Base-by-base conservation (phyloP, 306 rosid genomes). In the Leucaena leucocephala region DNA sequence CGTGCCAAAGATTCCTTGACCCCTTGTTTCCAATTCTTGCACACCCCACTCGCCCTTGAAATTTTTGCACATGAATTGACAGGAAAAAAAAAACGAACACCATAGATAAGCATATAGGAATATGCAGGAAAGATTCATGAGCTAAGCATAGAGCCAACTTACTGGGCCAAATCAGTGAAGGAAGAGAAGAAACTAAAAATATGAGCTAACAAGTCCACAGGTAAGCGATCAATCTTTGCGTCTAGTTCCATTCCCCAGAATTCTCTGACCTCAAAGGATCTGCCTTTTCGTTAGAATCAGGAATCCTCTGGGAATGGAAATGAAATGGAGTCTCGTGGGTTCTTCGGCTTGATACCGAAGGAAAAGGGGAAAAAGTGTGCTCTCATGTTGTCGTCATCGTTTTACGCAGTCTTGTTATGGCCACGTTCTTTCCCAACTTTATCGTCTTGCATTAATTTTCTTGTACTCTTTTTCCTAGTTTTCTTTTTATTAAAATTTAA, bases 141-240 rank as follows among this genome's bases (percentile, higher is more conserved):
- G 55, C 15, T 49, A n/a, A 54, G 17, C 21, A 52, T 57, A 21
- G 64, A 64, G 5, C 1, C 52, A 76, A 64, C 85, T 72, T 92
- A 95, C 99, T 90, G 98, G 9, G 97, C 99, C 85, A 96, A 93
- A 93, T 96, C 96, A 78, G 98, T 89, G 91, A 90, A 96, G 79
- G 99, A 96, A 58, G 80, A 68, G 82, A 96, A 81, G 69, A 89
- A 55, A 77, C 82, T 81, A 57, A 96, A 89, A 39, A 93, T 93
- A 82, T 91, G 81, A 83, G 99, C 92, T 71, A 96, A 76, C 64
- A 96, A 82, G 90, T 96, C 98, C 17, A 85, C 82, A 6, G 97
- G 99, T 69, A 96, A 86, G 8, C 92, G 94, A 83, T 96, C 97
- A 86, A 96, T 93, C 85, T 88, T 97, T 3, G 89, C 74, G 68